Percentiles rank a stretch among this genome's conserved stretches.
These are phyloP conservation scores for Diphasiastrum complanatum DNA, from an alignment of 83 land plant genomes.

Conservation along the genomic window DNA sequence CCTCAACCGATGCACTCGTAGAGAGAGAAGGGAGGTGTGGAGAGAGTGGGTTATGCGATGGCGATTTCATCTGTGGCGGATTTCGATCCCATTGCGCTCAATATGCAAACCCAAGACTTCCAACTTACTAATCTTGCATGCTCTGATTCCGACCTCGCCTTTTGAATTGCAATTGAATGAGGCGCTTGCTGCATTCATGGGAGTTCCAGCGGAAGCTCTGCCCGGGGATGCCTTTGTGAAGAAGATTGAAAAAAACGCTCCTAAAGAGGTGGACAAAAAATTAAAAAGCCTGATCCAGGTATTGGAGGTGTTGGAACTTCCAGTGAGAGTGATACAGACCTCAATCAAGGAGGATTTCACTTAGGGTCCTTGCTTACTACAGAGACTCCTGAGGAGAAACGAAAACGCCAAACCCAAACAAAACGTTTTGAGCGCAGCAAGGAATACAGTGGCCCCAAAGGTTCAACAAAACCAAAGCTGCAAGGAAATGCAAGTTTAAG, in stretches of 20 bases:
- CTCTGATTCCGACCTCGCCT: too few species aligned
- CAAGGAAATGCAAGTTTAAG: slow-evolving; percentile 44
- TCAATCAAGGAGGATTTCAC: slow-evolving; percentile 42
- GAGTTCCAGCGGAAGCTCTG: too few species aligned
- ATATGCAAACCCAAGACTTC: too few species aligned
- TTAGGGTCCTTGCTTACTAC: slow-evolving; percentile 51
- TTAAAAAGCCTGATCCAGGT: slow-evolving; percentile 5
- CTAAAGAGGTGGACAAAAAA: slow-evolving; percentile 17
- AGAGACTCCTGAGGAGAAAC: slow-evolving; percentile 85
- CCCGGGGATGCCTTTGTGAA: too few species aligned
- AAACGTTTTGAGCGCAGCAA: slow-evolving; percentile 81
- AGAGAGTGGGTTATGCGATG: too few species aligned
- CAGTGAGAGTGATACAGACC: slow-evolving; percentile 71
- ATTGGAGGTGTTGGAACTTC: slow-evolving; percentile 34
- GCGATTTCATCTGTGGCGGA: too few species aligned
- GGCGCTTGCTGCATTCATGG: too few species aligned
- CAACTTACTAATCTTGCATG: too few species aligned
- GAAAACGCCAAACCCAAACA: slow-evolving; percentile 58
- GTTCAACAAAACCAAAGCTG: slow-evolving; percentile 15
- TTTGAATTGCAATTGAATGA: too few species aligned
- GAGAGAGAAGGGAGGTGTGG: too few species aligned
- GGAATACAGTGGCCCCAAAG: slow-evolving; percentile 25
- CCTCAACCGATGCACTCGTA: too few species aligned
- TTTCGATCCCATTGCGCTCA: too few species aligned
- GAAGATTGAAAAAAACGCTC: slow-evolving; percentile 6